Evolutionary conservation across 306 rosid species (phyloP).

Genomic region (Prunus fruticosa): DNA sequence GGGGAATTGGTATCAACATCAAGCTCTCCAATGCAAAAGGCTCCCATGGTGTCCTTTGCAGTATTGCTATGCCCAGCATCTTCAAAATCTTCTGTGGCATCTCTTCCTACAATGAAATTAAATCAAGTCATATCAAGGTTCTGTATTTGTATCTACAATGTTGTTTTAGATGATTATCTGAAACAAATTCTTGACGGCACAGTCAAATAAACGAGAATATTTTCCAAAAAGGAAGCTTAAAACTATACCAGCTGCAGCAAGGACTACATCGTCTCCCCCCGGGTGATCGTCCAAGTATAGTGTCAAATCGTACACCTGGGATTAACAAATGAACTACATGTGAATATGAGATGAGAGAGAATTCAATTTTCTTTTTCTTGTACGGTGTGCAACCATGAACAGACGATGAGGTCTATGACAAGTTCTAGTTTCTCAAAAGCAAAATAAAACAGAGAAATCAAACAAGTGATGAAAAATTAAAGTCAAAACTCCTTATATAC

Average conservation of each 20-base stretch:
- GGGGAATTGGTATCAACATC: constrained; percentile 55
- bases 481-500: neutral
- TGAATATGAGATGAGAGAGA: neutral
- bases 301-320: constrained; percentile 76
- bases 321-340: neutral
- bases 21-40: constrained; percentile 65
- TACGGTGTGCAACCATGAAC: neutral
- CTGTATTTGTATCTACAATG: constrained; percentile 1
- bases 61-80: constrained; percentile 85
- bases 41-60: constrained; percentile 69
- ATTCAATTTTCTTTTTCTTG: neutral
- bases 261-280: constrained; percentile 82
- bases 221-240: constrained; percentile 12
- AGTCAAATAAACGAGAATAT: neutral
- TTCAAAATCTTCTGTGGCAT: constrained; percentile 90
- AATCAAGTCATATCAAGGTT: constrained; percentile 18
- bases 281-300: constrained; percentile 90
- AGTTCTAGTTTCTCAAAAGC: neutral
- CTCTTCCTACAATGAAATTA: constrained; percentile 50
- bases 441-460: neutral
- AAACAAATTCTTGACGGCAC: neutral
- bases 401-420: neutral
- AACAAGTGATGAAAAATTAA: neutral
- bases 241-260: constrained; percentile 63
- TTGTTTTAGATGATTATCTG: constrained; percentile 8